Evolutionary conservation across 805 yeast species (phyloP), one percentile per base, ranked within the genome.

Genomic region (Wickerhamomyces bovis): DNA sequence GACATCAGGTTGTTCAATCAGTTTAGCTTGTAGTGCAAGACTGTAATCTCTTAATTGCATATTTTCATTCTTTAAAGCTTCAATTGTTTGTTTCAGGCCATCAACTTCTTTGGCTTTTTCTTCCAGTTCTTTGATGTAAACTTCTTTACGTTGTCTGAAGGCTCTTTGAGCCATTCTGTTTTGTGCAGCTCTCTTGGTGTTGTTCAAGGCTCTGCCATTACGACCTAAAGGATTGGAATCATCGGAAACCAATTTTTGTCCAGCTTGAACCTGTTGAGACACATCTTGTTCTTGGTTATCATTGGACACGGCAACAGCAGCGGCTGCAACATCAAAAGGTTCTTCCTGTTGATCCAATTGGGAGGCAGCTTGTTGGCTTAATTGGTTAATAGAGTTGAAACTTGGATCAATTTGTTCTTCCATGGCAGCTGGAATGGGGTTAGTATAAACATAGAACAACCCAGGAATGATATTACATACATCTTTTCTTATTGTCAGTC

Each of bases 121-220:
- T 66, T 90, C 96, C 47, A 90, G 71, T 42, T 88, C 92, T 64
- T 81, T 84, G 53, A 90, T 80, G 58, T 88, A 83, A 48, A 78
- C 76, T 58, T 89, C 96, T 61, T 86, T 83, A 50, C 97, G 76
- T 61, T 81, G 82, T 61, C 97, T 77, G 68, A 89, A 90, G 9
- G 96, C 96, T 55, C 87, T 79, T 68, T 90, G 97, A 5, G 97
- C 97, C 50, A 80, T 82, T 60, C 97, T 73, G 70, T 90, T 90
- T 67, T 90, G 97, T 9, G 84, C 89, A 2, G 97, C 97, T 52
- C 97, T 79, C 64, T 87, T 88, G 38, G 94, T 79, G 47, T 73
- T 76, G 20, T 81, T 74, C 39, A 83, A 67, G 16, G 76, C 73
- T 46, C 56, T 58, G 3, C 62, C 60, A 30, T 48, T 44, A 43